Conservation (phyloP, 192 early-diverging fungal genomes). For the Chytriomyces sp. region DNA sequence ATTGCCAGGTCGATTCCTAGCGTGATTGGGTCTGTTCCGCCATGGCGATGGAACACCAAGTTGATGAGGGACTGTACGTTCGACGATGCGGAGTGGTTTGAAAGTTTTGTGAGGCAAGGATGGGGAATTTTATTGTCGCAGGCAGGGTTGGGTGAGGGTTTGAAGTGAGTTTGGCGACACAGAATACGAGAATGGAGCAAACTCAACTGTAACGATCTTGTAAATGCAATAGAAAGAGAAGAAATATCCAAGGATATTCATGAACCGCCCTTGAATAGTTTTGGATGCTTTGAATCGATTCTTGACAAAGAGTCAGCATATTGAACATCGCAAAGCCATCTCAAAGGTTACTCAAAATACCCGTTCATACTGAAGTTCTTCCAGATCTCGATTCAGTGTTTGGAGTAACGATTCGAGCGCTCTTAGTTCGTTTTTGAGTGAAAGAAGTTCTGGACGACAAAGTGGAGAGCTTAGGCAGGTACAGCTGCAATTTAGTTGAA, state of each 20-base stretch:
- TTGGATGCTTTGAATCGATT: constrained; percentile 61
- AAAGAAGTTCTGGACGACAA: constrained; percentile 49
- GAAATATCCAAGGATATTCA: constrained; percentile 81
- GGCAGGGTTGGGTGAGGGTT: neutral
- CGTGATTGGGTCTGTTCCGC: constrained; percentile 84
- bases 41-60: constrained; percentile 74
- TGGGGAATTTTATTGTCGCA: no score
- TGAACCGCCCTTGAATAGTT: constrained; percentile 79
- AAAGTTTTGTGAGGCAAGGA: neutral
- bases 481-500: no score
- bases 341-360: constrained; percentile 36
- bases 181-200: neutral
- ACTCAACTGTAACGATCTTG: constrained; percentile 75
- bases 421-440: constrained; percentile 55
- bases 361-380: constrained; percentile 78
- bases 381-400: constrained; percentile 79
- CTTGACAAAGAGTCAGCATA: constrained; percentile 33
- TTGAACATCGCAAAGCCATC: neutral
- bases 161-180: neutral
- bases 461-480: neutral
- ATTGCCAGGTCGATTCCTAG: constrained; percentile 74
- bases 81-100: no score
- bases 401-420: constrained; percentile 70
- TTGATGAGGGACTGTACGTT: constrained; percentile 70
- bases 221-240: constrained; percentile 91